Evolutionary conservation across 1,284 basidiomycete species (phyloP), one percentile per base, ranked within the genome.

Genomic region (Waitea zeae): DNA sequence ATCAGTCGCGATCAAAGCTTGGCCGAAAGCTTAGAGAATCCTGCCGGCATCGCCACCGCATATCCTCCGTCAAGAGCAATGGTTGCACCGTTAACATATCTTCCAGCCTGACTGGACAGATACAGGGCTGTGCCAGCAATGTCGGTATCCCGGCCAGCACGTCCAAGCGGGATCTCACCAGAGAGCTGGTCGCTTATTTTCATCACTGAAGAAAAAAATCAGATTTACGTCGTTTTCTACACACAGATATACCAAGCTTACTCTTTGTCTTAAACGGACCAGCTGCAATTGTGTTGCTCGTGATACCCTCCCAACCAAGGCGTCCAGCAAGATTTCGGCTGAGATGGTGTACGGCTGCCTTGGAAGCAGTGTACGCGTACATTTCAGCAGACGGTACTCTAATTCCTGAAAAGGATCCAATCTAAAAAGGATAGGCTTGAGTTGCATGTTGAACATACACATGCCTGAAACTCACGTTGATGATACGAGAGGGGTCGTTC

Each of bases 251-350:
- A n/a, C n/a, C n/a, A n/a, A n/a, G 45, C 55, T 35, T 41, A 68
- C 67, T 59, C 51, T 64, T 67, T 47, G 58, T 68, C 39, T 59
- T 49, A 42, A 70, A 67, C 2, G 62, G 58, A 3, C 65, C 77
- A 39, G 73, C 73, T 2, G 76, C 74, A 39, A 81, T 68, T 4
- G 71, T 70, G 48, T 81, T 81, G 48, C 71, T 70, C 12, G 67
- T 66, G 42, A 81, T 70, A 2, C 67, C 63, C 38, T 75, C 69
- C 35, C 51, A 54, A 0, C 74, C 75, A 9, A 80, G 59, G 11
- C 69, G 56, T 12, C 62, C 62, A 1, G 69, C 77, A 17, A 81
- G 56, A 42, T 74, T 66, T 15, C 67, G 58, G 38, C 72, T 74
- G 30, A 80, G 54, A 37, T 77, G 75, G 46, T 71, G 67, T 36